Evolutionary conservation across 345 rosid genomes (phyloP).

Genomic region (Carallia brachiata): DNA sequence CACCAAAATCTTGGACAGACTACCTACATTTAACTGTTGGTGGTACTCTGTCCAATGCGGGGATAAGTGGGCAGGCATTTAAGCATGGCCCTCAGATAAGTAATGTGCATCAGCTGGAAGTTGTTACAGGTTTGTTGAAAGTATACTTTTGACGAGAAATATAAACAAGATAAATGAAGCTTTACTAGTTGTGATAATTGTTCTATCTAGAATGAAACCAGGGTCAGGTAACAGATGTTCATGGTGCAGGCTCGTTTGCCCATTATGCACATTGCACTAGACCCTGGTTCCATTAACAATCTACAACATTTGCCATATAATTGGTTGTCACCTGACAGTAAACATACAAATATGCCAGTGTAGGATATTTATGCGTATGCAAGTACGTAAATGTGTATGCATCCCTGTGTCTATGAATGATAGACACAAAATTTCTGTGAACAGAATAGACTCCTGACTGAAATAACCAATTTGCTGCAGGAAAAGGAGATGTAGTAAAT

Average conservation of each 20-base stretch:
- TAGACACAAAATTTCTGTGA: background rate
- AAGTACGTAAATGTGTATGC: background rate
- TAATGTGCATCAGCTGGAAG: slow-evolving; percentile 30
- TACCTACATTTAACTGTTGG: slow-evolving; percentile 32
- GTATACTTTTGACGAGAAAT: background rate
- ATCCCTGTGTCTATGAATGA: background rate
- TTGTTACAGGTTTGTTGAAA: slow-evolving; percentile 29
- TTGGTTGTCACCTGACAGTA: background rate
- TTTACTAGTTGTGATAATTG: slow-evolving; percentile 12
- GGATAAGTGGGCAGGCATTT: slow-evolving; percentile 37
- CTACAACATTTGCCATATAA: slow-evolving; percentile 4
- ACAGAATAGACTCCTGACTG: slow-evolving; percentile 22
- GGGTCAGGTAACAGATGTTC: slow-evolving; percentile 17
- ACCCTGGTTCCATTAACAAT: slow-evolving; percentile 13
- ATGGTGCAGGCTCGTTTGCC: slow-evolving; percentile 19
- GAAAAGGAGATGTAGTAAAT: slow-evolving; percentile 27
- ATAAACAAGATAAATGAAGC: background rate
- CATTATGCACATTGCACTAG: slow-evolving; percentile 15
- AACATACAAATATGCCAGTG: background rate
- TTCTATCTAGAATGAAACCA: slow-evolving; percentile 8
- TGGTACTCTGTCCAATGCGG: slow-evolving; percentile 37
- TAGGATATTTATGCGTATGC: background rate
- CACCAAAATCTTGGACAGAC: slow-evolving; percentile 39
- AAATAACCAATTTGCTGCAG: slow-evolving; percentile 21
- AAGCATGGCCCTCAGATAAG: slow-evolving; percentile 36